A percentile compares a stretch with the other conserved stretches of the same genome.
Conservation (phyloP, 2,329 filamentous ascomycete species). For the Aspergillus clavatus region DNA sequence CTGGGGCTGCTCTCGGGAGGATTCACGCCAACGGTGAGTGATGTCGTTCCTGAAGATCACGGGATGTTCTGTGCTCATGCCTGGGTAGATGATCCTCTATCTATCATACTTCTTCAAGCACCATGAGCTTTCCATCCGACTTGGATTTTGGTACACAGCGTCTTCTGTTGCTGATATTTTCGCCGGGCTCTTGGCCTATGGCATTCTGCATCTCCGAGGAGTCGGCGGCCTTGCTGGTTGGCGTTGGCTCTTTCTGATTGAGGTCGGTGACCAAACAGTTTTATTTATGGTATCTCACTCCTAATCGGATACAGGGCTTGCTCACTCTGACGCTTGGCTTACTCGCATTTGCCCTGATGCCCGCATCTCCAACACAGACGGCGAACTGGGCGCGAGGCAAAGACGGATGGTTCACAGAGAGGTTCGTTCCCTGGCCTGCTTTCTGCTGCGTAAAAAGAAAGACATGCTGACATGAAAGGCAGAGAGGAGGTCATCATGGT, state of each 20-base stretch:
- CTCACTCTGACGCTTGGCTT: conserved; percentile 24
- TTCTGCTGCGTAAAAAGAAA: too few species aligned
- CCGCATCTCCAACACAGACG: conserved; percentile 58
- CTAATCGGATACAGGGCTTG: conserved; percentile 13
- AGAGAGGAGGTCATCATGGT: conserved; percentile 63
- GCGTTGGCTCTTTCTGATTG: conserved; percentile 34
- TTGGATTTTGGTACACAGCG: conserved; percentile 24
- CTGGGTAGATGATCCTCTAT: conserved; percentile 42
- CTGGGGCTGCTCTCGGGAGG: conserved; percentile 47
- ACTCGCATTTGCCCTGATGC: conserved; percentile 47
- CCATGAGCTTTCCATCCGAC: conserved; percentile 54
- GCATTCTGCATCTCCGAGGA: conserved; percentile 33
- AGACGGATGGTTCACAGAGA: conserved; percentile 60
- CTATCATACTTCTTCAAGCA: conserved; percentile 68
- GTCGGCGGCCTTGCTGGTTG: conserved; percentile 28
- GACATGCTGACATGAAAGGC: too few species aligned
- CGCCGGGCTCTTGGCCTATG: conserved; percentile 41
- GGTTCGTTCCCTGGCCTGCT: too few species aligned
- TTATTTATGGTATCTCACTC: conserved; percentile 23
- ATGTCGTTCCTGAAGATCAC: not conserved
- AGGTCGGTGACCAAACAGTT: conserved; percentile 36
- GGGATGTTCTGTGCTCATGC: not conserved
- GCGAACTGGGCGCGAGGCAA: conserved; percentile 27
- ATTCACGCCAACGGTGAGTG: conserved; percentile 35
- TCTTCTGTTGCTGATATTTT: conserved; percentile 42